phyloP scores from a whole-genome alignment of 1,284 basidiomycete genomes.

The Apiotrichum domesticum region DNA sequence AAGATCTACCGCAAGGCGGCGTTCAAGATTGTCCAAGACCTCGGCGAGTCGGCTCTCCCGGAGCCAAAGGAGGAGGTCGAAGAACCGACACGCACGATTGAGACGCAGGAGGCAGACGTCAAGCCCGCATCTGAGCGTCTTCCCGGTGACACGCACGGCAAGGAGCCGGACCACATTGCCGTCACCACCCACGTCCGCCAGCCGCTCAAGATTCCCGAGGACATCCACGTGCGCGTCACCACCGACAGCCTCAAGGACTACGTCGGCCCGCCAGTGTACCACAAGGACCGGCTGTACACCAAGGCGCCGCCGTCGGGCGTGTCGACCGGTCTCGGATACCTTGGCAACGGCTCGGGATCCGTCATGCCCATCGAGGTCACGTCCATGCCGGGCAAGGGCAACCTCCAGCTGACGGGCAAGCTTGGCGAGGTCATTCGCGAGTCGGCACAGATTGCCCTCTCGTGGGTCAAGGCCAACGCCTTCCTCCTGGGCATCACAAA shows the following conservation, averaged over 20 bases:
- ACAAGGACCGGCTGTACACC: conserved; percentile 88
- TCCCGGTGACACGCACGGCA: conserved; percentile 34
- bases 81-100: conserved; percentile 25
- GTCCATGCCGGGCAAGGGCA: conserved; percentile 89
- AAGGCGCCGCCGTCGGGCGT: conserved; percentile 81
- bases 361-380: conserved; percentile 96
- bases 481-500: conserved; percentile 78
- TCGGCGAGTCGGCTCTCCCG: conserved; percentile 81
- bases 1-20: conserved; percentile 99
- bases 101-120: conserved; percentile 27
- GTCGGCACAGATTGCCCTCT: conserved; percentile 86
- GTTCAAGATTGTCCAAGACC: conserved; percentile 81
- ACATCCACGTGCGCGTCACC: conserved; percentile 74
- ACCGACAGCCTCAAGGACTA: conserved; percentile 89
- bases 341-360: conserved; percentile 91
- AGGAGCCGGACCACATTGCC: conserved; percentile 33
- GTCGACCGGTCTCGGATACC: conserved; percentile 86
- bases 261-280: conserved; percentile 87
- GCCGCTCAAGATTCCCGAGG: conserved; percentile 73
- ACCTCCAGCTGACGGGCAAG: conserved; percentile 87
- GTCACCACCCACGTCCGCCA: conserved; percentile 66
- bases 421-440: conserved; percentile 97
- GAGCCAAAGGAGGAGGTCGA: conserved; percentile 50
- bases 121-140: conserved; percentile 47
- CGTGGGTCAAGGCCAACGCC: conserved; percentile 88